phyloP scores from a whole-genome alignment of 2,329 filamentous ascomycete genomes.

The Verticillium tricorpus region DNA sequence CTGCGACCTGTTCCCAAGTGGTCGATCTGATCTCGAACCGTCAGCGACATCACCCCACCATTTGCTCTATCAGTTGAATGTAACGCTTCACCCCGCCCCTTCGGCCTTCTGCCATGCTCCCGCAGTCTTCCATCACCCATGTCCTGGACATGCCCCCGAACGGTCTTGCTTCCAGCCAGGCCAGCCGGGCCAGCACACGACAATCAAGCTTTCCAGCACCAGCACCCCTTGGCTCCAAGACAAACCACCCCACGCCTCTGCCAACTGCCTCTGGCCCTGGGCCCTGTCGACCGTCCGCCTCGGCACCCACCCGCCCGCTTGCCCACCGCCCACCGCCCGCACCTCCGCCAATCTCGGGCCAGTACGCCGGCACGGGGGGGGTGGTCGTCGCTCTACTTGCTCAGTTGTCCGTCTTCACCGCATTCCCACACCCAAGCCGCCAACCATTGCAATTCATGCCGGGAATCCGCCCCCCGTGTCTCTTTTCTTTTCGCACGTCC shows the following conservation, averaged over 20 bases:
- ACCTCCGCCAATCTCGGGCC: neutral
- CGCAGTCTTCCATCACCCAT: neutral
- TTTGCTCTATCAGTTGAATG: neutral
- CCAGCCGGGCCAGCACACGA: neutral
- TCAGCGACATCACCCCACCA: neutral
- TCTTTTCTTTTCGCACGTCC: neutral
- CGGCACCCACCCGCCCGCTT: neutral
- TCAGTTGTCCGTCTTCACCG: neutral
- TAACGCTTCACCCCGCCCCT: neutral
- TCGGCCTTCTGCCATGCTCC: too few relatives aligned
- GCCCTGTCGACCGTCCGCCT: neutral
- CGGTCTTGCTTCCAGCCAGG: neutral
- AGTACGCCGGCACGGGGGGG: neutral
- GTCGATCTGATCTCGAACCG: neutral
- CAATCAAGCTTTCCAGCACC: slow-evolving; percentile 3
- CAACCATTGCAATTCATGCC: neutral
- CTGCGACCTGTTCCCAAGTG: neutral
- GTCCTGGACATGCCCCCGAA: neutral
- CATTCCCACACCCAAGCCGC: neutral
- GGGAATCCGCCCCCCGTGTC: neutral
- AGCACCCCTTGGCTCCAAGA: neutral
- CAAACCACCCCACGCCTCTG: neutral
- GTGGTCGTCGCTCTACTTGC: neutral
- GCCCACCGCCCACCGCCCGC: neutral
- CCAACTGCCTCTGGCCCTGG: neutral